These are phyloP conservation scores for Anacardium occidentale DNA, from an alignment of 345 rosid genomes.

Conservation along the genomic window DNA sequence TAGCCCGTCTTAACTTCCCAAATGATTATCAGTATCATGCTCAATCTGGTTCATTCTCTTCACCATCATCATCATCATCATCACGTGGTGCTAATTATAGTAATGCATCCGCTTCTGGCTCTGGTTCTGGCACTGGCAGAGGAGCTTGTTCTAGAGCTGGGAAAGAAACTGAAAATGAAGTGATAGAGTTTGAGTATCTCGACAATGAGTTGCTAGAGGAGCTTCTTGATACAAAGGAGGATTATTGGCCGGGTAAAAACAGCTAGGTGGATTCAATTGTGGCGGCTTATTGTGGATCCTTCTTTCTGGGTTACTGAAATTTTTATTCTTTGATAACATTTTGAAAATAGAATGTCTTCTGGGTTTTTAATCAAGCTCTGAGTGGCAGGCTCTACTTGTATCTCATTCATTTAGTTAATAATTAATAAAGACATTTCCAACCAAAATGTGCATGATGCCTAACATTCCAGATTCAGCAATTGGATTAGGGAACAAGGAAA, in stretches of 20 bases:
- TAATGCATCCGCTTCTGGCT: neutral
- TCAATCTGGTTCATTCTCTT: neutral
- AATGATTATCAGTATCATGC: conserved; percentile 42
- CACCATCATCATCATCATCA: neutral
- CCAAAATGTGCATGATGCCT: neutral
- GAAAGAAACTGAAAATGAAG: conserved; percentile 32
- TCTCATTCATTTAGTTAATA: neutral
- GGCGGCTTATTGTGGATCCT: neutral
- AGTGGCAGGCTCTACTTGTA: neutral
- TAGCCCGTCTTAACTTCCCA: conserved; percentile 65
- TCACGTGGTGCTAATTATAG: conserved; percentile 3
- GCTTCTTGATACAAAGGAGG: conserved; percentile 41
- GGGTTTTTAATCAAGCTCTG: neutral
- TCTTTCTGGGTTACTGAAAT: neutral
- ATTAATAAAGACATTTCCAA: neutral
- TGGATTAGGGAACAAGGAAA: no score
- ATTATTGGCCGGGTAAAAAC: neutral
- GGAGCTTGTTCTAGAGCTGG: conserved; percentile 27
- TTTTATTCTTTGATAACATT: neutral
- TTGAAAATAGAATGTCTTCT: neutral
- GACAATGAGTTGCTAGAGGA: conserved; percentile 71
- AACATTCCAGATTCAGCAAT: no score
- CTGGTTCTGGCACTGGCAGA: neutral
- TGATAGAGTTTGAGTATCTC: conserved; percentile 74
- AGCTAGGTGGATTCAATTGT: neutral